Evolutionary conservation across 306 rosid species (phyloP), one percentile per base, ranked within the genome.

Genomic region (Castanopsis chinensis): DNA sequence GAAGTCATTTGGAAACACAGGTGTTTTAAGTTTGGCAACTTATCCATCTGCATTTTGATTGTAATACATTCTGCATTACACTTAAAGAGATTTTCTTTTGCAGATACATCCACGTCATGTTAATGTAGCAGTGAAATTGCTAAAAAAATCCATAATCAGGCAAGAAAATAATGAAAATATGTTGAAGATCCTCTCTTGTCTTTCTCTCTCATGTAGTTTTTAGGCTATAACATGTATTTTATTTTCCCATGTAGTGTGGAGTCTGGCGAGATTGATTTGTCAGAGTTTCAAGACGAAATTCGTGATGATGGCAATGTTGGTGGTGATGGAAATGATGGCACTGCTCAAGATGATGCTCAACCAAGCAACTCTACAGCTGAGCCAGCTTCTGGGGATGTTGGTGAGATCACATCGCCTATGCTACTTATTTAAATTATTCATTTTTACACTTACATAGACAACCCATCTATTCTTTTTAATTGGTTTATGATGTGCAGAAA

Each of bases 81-180:
- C 85, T 81, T 68, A 64, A 80, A 80, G 35, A 7, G 35, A 57
- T 23, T 54, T 57, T 73, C 67, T 79, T 61, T 86, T 76, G 15
- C 90, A 95, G 98, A 89, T 93, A 25, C 93, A 87, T 78, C 77
- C 91, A 68, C 91, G 82, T 60, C 97, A 95, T 86, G 98, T 95
- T 73, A 85, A 88, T 51, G 77, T 93, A 70, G 99, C 99, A 21
- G 99, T 90, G 72, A 88, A 76, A 81, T 89, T 95, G 78, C 93
- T 95, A 76, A 93, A 87, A 83, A 95, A 97, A n/a, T 95, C 99
- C 43, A 84, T 95, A 69, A 95, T 95, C 89, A 95, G 94, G 99
- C 83, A 84, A 58, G 79, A 32, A 71, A 58, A 28, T 21, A 27
- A 57, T 20, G 30, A n/a, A 54, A 53, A 76, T 55, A 41, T 76